Conservation (phyloP, 1,284 basidiomycete genomes). For the Trametes sp. region DNA sequence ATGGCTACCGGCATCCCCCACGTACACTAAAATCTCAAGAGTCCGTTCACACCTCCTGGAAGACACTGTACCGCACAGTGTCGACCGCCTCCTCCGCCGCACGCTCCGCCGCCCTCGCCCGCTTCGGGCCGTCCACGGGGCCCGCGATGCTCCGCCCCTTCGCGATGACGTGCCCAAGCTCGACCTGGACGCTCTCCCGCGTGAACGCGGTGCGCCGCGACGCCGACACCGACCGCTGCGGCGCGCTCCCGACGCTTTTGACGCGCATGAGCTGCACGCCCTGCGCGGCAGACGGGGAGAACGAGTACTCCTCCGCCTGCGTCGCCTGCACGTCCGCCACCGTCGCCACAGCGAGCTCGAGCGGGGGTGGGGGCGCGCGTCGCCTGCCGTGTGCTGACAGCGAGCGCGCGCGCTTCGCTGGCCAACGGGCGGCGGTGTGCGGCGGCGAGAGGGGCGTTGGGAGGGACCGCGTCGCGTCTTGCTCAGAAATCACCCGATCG, state of each 20-base stretch:
- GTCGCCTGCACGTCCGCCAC: constrained; percentile 2
- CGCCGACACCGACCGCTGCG: constrained; percentile 33
- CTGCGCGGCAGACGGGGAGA: constrained; percentile 14
- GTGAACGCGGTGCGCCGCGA: constrained; percentile 28
- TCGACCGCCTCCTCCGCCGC: constrained; percentile 2
- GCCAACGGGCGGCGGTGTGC: constrained; percentile 3
- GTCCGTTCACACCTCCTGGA: constrained; percentile 1
- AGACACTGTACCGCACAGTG: constrained; percentile 1
- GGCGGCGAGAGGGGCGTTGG: constrained; percentile 29
- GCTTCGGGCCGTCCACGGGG: background rate
- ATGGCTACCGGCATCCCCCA: background rate
- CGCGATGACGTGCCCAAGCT: constrained; percentile 26
- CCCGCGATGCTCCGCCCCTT: constrained; percentile 5
- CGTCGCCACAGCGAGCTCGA: background rate
- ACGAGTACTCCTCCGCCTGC: constrained; percentile 12
- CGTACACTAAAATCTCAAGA: background rate
- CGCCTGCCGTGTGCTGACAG: constrained; percentile 4
- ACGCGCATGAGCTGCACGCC: constrained; percentile 26
- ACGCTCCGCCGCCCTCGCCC: background rate
- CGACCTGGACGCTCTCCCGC: constrained; percentile 36
- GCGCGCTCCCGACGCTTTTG: constrained; percentile 37
- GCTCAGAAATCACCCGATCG: constrained; percentile 10
- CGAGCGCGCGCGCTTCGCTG: constrained; percentile 9
- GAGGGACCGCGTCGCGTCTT: constrained; percentile 20
- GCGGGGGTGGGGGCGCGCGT: constrained; percentile 7